Evolutionary conservation across 164 flowering plant genomes (phyloP).

Genomic region (Annona cherimola): DNA sequence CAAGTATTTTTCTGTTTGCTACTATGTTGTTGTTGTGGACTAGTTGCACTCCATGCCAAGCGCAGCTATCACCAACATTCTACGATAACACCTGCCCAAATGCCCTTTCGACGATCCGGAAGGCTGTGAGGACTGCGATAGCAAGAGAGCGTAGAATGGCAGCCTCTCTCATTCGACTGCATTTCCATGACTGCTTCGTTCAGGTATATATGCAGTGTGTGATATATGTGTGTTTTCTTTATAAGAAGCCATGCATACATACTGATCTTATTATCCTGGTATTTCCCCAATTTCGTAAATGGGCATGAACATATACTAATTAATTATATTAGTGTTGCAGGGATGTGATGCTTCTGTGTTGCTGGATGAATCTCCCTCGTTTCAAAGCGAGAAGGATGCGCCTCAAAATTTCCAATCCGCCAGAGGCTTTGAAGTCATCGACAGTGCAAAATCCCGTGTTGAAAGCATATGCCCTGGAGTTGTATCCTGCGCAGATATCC

Average conservation of each 20-base stretch:
- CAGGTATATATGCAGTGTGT: background rate
- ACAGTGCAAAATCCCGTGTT: slow-evolving; percentile 27
- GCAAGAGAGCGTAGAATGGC: slow-evolving; percentile 11
- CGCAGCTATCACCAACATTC: slow-evolving; percentile 9
- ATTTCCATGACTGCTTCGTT: background rate
- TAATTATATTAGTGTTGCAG: slow-evolving; percentile 18
- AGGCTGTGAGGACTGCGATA: slow-evolving; percentile 1
- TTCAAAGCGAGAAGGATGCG: slow-evolving; percentile 13
- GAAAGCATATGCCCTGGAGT: slow-evolving; percentile 38
- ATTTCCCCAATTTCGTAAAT: too few relatives aligned
- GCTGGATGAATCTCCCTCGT: slow-evolving; percentile 46
- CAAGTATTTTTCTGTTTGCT: background rate
- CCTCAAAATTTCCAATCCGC: slow-evolving; percentile 23
- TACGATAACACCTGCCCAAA: slow-evolving; percentile 11
- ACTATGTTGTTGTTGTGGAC: background rate
- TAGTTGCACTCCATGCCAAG: background rate
- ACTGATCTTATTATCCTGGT: too few relatives aligned
- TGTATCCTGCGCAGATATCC: slow-evolving; percentile 49
- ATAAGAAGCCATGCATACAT: too few relatives aligned
- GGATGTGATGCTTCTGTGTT: slow-evolving; percentile 78
- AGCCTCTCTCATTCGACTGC: slow-evolving; percentile 16
- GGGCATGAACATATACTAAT: too few relatives aligned
- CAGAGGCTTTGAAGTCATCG: slow-evolving; percentile 40
- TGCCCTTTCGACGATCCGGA: slow-evolving; percentile 3
- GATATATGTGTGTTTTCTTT: background rate